Percentiles rank a stretch among this genome's conserved stretches.
phyloP scores from a whole-genome alignment of 768 basidiomycete species.

The Tulasnella sp. region DNA sequence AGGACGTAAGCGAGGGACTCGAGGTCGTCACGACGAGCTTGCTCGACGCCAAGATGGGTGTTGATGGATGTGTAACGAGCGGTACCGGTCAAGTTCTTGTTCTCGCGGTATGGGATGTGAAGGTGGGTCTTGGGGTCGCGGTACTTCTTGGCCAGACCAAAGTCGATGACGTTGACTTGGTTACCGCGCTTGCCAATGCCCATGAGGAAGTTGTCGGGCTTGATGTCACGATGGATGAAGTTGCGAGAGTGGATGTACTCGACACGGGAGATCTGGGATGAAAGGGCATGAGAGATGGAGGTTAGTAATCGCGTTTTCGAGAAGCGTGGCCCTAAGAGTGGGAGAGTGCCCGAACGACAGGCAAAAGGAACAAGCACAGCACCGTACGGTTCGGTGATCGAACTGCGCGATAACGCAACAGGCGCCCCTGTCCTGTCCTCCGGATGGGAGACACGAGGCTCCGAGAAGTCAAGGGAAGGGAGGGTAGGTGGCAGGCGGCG shows the following conservation, averaged over 20 bases:
- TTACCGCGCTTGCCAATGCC: conserved; percentile 98
- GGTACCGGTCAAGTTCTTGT: conserved; percentile 99
- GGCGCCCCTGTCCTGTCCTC: not conserved
- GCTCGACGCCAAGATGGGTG: conserved; percentile 96
- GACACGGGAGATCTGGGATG: conserved; percentile 74
- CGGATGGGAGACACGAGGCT: not conserved
- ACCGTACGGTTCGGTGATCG: not conserved
- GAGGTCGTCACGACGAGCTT: conserved; percentile 94
- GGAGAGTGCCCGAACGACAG: conserved; percentile 18
- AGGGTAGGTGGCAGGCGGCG: not conserved
- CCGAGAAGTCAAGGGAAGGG: conserved; percentile 20
- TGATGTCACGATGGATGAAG: conserved; percentile 94
- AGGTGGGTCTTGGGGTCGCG: conserved; percentile 99
- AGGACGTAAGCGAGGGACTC: conserved; percentile 98
- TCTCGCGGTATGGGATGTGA: conserved; percentile 99
- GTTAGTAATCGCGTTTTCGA: not conserved
- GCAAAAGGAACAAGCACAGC: conserved; percentile 4
- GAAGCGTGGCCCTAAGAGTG: not conserved
- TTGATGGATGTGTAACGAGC: conserved; percentile 99
- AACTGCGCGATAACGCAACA: not conserved
- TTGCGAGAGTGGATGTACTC: conserved; percentile 95
- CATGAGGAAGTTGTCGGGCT: conserved; percentile 99
- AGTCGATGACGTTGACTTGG: conserved; percentile 95
- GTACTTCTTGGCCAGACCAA: conserved; percentile 99
- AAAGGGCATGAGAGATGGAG: not conserved